Base-by-base conservation (phyloP, 2,329 filamentous ascomycete species). In the Golovinomyces cichoracearum region DNA sequence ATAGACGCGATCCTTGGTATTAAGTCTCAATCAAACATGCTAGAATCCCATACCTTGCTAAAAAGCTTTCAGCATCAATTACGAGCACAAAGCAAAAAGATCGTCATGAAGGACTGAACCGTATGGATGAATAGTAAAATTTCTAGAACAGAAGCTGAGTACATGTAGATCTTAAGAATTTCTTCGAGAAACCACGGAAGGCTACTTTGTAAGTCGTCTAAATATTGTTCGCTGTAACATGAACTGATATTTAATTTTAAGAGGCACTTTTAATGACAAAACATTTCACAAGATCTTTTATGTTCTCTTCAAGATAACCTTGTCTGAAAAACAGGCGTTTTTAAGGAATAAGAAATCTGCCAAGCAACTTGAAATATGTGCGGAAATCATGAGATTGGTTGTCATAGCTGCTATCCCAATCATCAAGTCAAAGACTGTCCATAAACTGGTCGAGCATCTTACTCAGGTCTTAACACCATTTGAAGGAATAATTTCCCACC, bases 261-360 rank as follows among this genome's bases (percentile, higher is more conserved):
- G 57, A 33, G 52, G 61, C 26, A 57, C 63, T 12, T 66, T 93
- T 29, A 72, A 71, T 42, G 83, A 93, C 59, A 82, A 80, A 59
- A 72, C 73, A n/a, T 93, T 82, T 55, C 80, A 90, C 58, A 72
- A 73, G 51, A 76, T 94, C 40, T 83, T 83, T 56, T 84, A 94
- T 57, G 72, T 74, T 1, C 66, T 95, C 2, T 93, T 94, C 58
- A 70, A 72, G 48, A 78, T 71, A 58, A 72, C 72, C 1, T 61
- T 78, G 17, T 63, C 69, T 13, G 85, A 93, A 55, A 84, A 83
- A 59, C 67, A 75, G 9, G 60, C 63, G 17, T 80, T 74, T 53
- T 69, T 73, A 49, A 71, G 71, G 49, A 68, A 68, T 12, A 70
- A 67, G 53, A 68, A 64, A 50, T 70, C 69, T 48, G 68, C 64